Conservation (phyloP, 106 monocot species). For the Iris macrosiphon region DNA sequence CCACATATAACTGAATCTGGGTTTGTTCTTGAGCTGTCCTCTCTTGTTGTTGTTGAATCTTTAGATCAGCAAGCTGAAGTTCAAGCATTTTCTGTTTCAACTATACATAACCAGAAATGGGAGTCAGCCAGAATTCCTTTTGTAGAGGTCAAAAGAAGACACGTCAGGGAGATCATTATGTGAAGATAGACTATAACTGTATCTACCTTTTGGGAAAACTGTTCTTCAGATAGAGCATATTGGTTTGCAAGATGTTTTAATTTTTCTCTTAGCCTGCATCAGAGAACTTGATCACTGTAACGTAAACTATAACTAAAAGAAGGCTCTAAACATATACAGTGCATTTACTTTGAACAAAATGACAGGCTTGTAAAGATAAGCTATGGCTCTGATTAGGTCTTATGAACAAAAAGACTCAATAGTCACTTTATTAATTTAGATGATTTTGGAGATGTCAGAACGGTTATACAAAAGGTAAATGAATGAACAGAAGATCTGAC, state of each 20-base stretch:
- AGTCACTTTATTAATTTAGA: too few relatives aligned
- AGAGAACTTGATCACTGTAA: not conserved
- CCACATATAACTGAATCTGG: constrained; percentile 72
- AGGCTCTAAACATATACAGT: too few relatives aligned
- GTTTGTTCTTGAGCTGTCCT: constrained; percentile 68
- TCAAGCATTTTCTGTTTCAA: constrained; percentile 85
- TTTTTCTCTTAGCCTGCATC: constrained; percentile 76
- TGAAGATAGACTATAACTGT: not conserved
- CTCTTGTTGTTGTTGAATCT: constrained; percentile 89
- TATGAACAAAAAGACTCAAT: too few relatives aligned
- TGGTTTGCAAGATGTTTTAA: constrained; percentile 86
- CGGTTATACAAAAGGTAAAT: too few relatives aligned
- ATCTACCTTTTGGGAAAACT: constrained; percentile 71
- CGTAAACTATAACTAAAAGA: too few relatives aligned
- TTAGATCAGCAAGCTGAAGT: constrained; percentile 90
- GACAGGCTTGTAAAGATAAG: too few relatives aligned
- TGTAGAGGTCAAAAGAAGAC: not conserved
- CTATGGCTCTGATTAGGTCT: too few relatives aligned
- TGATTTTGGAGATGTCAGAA: too few relatives aligned
- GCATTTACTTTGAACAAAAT: too few relatives aligned
- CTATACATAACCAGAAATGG: constrained; percentile 26
- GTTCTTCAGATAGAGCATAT: constrained; percentile 73
- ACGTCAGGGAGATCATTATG: not conserved
- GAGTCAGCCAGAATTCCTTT: constrained; percentile 4
- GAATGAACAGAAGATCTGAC: too few relatives aligned